These are phyloP conservation scores for Podospora comata DNA, from an alignment of 495 filamentous ascomycete species.

Conservation along the genomic window DNA sequence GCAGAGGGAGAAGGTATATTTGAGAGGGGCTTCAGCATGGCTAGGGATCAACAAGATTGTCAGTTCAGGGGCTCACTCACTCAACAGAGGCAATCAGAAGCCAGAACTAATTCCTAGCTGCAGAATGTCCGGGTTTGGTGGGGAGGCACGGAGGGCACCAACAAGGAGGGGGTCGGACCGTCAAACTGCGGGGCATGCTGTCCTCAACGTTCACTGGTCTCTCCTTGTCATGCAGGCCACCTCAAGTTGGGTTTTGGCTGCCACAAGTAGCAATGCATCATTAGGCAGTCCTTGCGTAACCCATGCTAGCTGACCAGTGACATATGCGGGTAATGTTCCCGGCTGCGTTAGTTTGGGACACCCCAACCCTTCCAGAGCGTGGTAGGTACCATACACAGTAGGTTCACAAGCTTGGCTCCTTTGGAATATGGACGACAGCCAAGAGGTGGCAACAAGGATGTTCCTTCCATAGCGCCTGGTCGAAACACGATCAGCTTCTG, in stretches of 20 bases:
- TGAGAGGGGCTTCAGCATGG: not conserved
- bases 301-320: not conserved
- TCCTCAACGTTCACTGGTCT: not conserved
- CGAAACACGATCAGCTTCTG: not conserved
- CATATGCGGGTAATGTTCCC: not conserved
- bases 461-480: not conserved
- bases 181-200: not conserved
- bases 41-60: not conserved
- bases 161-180: not conserved
- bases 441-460: not conserved
- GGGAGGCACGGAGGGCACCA: not conserved
- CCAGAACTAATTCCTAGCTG: not conserved
- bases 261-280: not conserved
- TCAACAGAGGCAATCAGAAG: not conserved
- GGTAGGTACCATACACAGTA: not conserved
- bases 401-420: not conserved
- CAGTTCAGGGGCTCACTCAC: not conserved
- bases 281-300: constrained; percentile 4
- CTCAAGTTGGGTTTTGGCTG: not conserved
- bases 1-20: not conserved
- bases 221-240: not conserved
- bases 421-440: not conserved
- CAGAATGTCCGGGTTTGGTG: not conserved
- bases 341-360: not conserved
- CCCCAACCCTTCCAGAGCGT: not conserved